These are phyloP conservation scores for Apiospora sp. DNA, from an alignment of 2,329 filamentous ascomycete species.

Conservation along the genomic window DNA sequence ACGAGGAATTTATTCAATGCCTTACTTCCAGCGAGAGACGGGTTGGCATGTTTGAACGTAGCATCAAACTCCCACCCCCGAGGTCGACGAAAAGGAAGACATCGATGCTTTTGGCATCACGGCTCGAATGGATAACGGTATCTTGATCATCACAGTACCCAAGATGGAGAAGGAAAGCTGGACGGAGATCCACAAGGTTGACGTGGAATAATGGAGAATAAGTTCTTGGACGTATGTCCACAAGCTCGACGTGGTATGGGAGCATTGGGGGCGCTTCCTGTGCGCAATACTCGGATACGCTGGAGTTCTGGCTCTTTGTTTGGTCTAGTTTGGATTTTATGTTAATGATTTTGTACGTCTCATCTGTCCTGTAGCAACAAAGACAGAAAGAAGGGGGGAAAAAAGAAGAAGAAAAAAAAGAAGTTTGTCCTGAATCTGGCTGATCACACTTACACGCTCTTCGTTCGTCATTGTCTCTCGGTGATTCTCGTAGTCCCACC, in stretches of 20 bases:
- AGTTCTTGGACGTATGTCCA: constrained; percentile 64
- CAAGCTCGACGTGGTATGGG: constrained; percentile 64
- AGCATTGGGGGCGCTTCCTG: background rate
- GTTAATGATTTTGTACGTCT: background rate
- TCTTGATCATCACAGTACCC: constrained; percentile 79
- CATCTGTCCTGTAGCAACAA: background rate
- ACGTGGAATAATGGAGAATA: constrained; percentile 54
- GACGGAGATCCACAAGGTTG: constrained; percentile 68
- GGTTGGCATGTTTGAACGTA: constrained; percentile 78
- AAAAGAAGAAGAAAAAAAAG: background rate
- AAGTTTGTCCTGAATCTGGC: constrained; percentile 5
- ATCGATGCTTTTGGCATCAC: constrained; percentile 73
- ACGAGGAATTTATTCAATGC: constrained; percentile 72
- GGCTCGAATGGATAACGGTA: constrained; percentile 80
- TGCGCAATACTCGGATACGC: background rate
- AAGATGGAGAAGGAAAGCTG: constrained; percentile 70
- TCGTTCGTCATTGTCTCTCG: background rate
- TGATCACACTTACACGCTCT: background rate
- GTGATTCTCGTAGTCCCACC: background rate
- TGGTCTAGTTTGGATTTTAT: background rate
- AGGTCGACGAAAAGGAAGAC: constrained; percentile 56
- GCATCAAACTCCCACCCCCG: constrained; percentile 66
- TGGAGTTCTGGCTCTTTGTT: background rate
- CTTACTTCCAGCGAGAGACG: constrained; percentile 72
- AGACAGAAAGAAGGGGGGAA: background rate